Evolutionary conservation across 78 protist genomes (phyloP).

Genomic region (Anaeramoeba ignava): DNA sequence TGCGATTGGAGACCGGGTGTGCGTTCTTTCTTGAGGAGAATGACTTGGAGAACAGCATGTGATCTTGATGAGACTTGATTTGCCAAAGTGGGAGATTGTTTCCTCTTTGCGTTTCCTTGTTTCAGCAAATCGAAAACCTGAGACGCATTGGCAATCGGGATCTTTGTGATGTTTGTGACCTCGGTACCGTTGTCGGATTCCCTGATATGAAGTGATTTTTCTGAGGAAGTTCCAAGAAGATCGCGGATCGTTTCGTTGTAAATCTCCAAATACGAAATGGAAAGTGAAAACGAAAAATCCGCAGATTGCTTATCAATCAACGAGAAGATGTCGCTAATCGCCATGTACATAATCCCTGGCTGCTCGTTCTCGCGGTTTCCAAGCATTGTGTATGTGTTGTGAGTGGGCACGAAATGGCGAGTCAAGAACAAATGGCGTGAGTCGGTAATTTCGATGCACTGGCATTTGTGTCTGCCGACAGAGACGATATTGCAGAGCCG

Average conservation of each 20-base stretch:
- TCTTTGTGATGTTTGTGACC: not conserved
- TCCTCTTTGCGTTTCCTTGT: conserved; percentile 50
- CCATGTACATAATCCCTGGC: conserved; percentile 76
- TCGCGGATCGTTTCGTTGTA: conserved; percentile 78
- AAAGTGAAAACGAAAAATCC: conserved; percentile 12
- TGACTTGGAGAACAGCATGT: conserved; percentile 79
- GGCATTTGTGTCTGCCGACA: no score
- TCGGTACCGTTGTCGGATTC: conserved; percentile 39
- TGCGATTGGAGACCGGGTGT: conserved; percentile 5
- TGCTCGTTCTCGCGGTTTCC: conserved; percentile 22
- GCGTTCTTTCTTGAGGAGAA: conserved; percentile 7
- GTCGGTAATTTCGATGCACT: not conserved
- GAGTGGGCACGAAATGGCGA: conserved; percentile 22
- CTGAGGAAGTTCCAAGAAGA: conserved; percentile 25
- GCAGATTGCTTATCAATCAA: conserved; percentile 14
- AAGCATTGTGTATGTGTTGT: conserved; percentile 64
- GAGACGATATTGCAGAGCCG: no score
- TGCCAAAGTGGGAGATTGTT: conserved; percentile 61
- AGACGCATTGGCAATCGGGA: not conserved
- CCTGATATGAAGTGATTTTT: conserved; percentile 36
- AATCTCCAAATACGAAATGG: conserved; percentile 59
- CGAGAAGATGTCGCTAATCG: conserved; percentile 63
- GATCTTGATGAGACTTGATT: conserved; percentile 73
- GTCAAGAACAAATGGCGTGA: not conserved
- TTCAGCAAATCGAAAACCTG: conserved; percentile 48